phyloP scores from a whole-genome alignment of 495 filamentous ascomycete species.

The Neurospora pannonica region DNA sequence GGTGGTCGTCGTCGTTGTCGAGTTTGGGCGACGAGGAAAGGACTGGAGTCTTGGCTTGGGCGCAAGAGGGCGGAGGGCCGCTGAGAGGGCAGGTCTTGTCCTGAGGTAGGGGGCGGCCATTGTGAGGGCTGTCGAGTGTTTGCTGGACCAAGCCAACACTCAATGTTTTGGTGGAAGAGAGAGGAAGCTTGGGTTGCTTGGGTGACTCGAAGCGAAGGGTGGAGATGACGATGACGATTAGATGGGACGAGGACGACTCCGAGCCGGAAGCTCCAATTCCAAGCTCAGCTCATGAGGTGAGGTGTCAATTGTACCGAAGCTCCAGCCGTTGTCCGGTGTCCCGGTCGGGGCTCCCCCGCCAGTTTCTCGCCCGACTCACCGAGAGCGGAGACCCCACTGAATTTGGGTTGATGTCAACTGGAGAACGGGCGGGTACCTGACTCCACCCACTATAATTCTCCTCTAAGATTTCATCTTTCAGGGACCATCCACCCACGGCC shows the following conservation, averaged over 20 bases:
- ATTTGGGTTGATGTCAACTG: background rate
- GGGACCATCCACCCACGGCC: background rate
- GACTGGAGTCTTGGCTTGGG: slow-evolving; percentile 8
- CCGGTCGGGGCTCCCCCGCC: background rate
- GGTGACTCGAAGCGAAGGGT: background rate
- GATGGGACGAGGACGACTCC: background rate
- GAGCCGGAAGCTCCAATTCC: background rate
- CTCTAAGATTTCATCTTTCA: background rate
- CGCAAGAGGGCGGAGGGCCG: slow-evolving; percentile 19
- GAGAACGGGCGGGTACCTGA: background rate
- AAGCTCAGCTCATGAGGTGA: background rate
- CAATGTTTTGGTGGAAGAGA: slow-evolving; percentile 21
- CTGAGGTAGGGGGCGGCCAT: slow-evolving; percentile 29
- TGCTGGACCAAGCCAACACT: slow-evolving; percentile 28
- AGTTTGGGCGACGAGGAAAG: slow-evolving; percentile 23
- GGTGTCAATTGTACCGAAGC: background rate
- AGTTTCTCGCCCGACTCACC: background rate
- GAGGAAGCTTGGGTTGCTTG: background rate
- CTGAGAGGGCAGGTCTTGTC: slow-evolving; percentile 19
- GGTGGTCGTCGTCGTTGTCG: slow-evolving; percentile 20
- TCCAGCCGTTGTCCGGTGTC: background rate
- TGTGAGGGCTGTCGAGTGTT: slow-evolving; percentile 6
- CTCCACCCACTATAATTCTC: background rate
- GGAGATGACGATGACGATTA: background rate
- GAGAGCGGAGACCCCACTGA: background rate